Percentiles rank a stretch among this genome's conserved stretches.
phyloP scores from a whole-genome alignment of 768 basidiomycete species.

The Trametes coccinea region DNA sequence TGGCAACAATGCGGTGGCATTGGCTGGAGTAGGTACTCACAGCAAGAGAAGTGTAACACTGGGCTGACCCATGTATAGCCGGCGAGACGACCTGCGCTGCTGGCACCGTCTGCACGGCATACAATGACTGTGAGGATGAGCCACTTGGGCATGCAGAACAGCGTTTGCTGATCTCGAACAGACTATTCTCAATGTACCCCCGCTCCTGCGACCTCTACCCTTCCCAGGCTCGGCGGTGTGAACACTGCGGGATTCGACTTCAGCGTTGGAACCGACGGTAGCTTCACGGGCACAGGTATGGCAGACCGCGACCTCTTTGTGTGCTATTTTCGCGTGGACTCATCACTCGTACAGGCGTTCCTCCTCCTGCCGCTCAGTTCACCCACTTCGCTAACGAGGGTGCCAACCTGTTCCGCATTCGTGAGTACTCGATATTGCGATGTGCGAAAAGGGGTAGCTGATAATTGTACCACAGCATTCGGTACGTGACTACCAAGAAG shows the following conservation, averaged over 20 bases:
- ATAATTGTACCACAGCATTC: not conserved
- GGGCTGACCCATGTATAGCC: conserved; percentile 13
- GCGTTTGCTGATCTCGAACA: not conserved
- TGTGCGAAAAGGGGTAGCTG: not conserved
- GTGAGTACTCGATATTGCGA: conserved; percentile 26
- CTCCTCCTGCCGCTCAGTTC: conserved; percentile 47
- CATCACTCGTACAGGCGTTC: conserved; percentile 22
- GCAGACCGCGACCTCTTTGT: not conserved
- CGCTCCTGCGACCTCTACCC: conserved; percentile 24
- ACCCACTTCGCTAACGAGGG: conserved; percentile 50
- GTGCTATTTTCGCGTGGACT: not conserved
- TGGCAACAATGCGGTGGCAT: conserved; percentile 34
- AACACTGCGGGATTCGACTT: conserved; percentile 53
- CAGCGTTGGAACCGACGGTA: conserved; percentile 47
- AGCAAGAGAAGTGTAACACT: too few relatives aligned
- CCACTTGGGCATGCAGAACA: not conserved
- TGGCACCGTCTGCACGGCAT: conserved; percentile 30
- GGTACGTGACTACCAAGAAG: not conserved
- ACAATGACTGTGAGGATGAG: conserved; percentile 28
- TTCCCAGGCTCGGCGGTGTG: conserved; percentile 47
- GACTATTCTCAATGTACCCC: conserved; percentile 37
- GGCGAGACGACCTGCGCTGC: conserved; percentile 32
- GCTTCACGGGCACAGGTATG: conserved; percentile 39
- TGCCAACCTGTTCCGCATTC: conserved; percentile 49
- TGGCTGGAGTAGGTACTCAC: conserved; percentile 26